phyloP scores from a whole-genome alignment of 1,284 basidiomycete genomes.

The Cutaneotrichosporon sp. region DNA sequence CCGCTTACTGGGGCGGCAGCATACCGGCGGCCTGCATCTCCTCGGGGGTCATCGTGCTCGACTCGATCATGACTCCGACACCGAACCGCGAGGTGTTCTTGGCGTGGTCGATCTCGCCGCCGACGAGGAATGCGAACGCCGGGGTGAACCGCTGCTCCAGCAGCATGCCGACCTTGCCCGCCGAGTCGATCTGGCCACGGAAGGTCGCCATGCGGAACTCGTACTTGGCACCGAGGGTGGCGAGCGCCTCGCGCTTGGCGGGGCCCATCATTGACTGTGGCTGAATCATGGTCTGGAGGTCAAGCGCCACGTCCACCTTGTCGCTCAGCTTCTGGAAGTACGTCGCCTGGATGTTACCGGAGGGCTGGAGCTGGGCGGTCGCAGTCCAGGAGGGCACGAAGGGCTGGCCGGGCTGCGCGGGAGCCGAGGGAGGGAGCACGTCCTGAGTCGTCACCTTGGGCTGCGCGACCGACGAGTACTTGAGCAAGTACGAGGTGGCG shows the following conservation, averaged over 20 bases:
- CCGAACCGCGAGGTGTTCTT: slow-evolving; percentile 94
- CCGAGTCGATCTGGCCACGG: slow-evolving; percentile 85
- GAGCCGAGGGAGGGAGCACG: slow-evolving; percentile 27
- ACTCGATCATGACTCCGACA: slow-evolving; percentile 92
- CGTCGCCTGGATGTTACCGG: slow-evolving; percentile 80
- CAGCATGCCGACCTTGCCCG: slow-evolving; percentile 88
- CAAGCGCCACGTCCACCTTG: slow-evolving; percentile 97
- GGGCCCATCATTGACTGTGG: slow-evolving; percentile 53
- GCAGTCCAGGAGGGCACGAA: slow-evolving; percentile 74
- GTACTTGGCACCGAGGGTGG: slow-evolving; percentile 92
- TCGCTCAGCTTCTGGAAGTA: slow-evolving; percentile 96
- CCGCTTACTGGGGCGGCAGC: slow-evolving; percentile 31
- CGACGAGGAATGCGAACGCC: slow-evolving; percentile 87
- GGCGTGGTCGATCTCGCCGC: slow-evolving; percentile 97
- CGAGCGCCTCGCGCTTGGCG: slow-evolving; percentile 80
- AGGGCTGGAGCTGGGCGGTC: slow-evolving; percentile 82
- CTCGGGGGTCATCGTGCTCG: slow-evolving; percentile 45
- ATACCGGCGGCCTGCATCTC: slow-evolving; percentile 49
- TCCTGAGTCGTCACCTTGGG: slow-evolving; percentile 44
- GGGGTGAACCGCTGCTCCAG: slow-evolving; percentile 96
- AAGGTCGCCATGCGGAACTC: slow-evolving; percentile 92
- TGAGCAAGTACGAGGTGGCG: slow-evolving; percentile 79
- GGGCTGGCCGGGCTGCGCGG: slow-evolving; percentile 24
- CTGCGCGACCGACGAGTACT: slow-evolving; percentile 62
- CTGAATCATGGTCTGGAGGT: slow-evolving; percentile 76